Evolutionary conservation across 352 stramenopile genomes (phyloP), one percentile per base, ranked within the genome.

Genomic region (Globisporangium lucens): DNA sequence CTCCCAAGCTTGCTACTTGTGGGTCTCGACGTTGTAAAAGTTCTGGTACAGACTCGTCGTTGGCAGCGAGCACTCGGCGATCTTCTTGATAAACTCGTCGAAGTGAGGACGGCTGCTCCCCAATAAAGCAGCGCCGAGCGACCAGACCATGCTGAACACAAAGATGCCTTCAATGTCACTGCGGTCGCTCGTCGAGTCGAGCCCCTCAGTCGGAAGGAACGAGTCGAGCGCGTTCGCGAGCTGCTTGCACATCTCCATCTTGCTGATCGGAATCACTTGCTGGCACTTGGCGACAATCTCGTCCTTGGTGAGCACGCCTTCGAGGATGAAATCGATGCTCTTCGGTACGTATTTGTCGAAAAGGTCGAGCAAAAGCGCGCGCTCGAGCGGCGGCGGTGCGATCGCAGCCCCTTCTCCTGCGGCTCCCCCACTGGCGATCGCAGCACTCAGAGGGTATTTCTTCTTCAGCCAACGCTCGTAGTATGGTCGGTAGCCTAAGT

Each of bases 241-340:
- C 71, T 99, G 96, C 68, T 98, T 98, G 66, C 95, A 96, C 89
- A 99, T 96, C 73, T 98, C 93, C 72, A 99, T 92, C 53, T 96
- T 96, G 62, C 90, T 94, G 60, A 98, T 94, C 0, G 90, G 84
- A 52, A 99, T 97, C 22, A 99, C 95, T 71, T 97, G 87, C 22
- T 96, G 83, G 49, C 84, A 94, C 60, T 97, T 95, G 30, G 96
- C 88, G 0, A 90, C 89, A 29, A 98, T 75, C 65, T 98, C 93
- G 51, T 95, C 94, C 24, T 92, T 89, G 57, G 83, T 82, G 2
- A 96, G 35, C 2, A 98, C 80, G 29, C 94, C 94, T 63, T 97
- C 89, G 1, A 98, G 80, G 20, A 98, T 94, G 53, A 97, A 98
- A 61, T 98, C 94, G 20, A 98, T 83, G 55, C 85, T 97, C 22